These are phyloP conservation scores for Xylaria arbuscula DNA, from an alignment of 2,329 filamentous ascomycete species.

Conservation along the genomic window DNA sequence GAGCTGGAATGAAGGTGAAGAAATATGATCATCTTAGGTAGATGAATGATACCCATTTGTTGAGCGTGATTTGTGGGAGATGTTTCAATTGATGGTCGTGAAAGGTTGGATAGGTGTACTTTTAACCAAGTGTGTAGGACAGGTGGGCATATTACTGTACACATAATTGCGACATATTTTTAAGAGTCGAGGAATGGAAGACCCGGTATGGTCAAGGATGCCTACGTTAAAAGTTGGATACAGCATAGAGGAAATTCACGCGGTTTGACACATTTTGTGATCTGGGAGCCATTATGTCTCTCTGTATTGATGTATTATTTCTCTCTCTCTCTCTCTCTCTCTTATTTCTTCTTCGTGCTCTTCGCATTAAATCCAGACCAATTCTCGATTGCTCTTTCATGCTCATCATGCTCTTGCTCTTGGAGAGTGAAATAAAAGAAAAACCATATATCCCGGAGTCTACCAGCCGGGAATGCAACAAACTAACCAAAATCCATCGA, in stretches of 20 bases:
- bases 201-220: too few species aligned
- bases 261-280: too few species aligned
- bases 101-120: too few species aligned
- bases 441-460: slow-evolving; percentile 42
- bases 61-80: slow-evolving; percentile 21
- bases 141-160: neutral
- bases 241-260: too few species aligned
- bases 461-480: slow-evolving; percentile 44
- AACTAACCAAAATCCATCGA: slow-evolving; percentile 2
- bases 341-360: slow-evolving; percentile 14
- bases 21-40: slow-evolving; percentile 43
- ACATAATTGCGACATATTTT: too few species aligned
- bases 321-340: neutral
- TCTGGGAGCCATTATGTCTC: neutral
- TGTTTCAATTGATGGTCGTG: neutral
- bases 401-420: neutral
- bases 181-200: too few species aligned
- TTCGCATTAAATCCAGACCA: neutral
- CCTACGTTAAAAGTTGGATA: too few species aligned
- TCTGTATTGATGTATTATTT: neutral
- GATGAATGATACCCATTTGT: slow-evolving; percentile 50
- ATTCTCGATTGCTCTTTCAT: slow-evolving; percentile 15
- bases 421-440: neutral
- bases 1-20: slow-evolving; percentile 9
- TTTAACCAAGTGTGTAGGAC: neutral